Evolutionary conservation across 148 eudicot species (phyloP).

Genomic region (Vaccinium darrowii): DNA sequence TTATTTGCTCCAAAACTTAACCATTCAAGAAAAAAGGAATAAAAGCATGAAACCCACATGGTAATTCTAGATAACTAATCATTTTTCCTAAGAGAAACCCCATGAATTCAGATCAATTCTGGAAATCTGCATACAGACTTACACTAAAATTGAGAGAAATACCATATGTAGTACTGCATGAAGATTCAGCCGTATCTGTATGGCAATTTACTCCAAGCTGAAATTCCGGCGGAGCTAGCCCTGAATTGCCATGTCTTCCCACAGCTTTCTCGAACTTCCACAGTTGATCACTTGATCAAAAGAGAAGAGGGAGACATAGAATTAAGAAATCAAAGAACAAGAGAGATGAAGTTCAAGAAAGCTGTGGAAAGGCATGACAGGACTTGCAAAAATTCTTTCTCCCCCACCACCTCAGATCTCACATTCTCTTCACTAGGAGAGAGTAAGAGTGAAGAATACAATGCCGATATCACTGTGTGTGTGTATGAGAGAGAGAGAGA

Average conservation of each 20-base stretch:
- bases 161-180: background rate
- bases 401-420: conserved; percentile 10
- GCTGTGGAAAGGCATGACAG: conserved; percentile 85
- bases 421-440: background rate
- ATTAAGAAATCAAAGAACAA: background rate
- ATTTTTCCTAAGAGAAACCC: background rate
- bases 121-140: background rate
- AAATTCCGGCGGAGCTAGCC: conserved; percentile 21
- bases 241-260: conserved; percentile 66
- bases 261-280: conserved; percentile 72
- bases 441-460: background rate
- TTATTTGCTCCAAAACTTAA: background rate
- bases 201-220: background rate
- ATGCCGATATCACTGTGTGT: background rate
- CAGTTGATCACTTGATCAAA: background rate
- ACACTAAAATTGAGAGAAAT: conserved; percentile 7
- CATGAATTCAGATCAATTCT: conserved; percentile 8
- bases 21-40: background rate
- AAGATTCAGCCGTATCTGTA: background rate
- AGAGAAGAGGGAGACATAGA: background rate
- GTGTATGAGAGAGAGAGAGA: background rate
- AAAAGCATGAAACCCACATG: background rate
- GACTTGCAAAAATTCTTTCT: conserved; percentile 20
- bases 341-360: conserved; percentile 65
- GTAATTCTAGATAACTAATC: background rate